phyloP scores from a whole-genome alignment of 2,329 filamentous ascomycete genomes.

The Pseudocercospora eumusae region DNA sequence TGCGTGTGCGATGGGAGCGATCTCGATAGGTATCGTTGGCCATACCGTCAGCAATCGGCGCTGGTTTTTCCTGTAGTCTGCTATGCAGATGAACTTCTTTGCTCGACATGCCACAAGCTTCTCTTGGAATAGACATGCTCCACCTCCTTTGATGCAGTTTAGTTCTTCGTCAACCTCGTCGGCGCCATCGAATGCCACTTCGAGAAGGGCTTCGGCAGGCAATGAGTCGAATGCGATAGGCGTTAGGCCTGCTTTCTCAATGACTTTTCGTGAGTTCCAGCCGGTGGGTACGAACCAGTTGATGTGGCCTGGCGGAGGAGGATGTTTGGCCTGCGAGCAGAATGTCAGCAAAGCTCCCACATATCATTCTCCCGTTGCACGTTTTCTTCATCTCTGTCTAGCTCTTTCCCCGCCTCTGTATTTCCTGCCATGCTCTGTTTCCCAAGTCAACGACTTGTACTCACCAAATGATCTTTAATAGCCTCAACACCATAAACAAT shows the following conservation, averaged over 20 bases:
- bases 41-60: conserved; percentile 71
- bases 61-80: conserved; percentile 89
- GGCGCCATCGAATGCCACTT: conserved; percentile 93
- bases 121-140: conserved; percentile 96
- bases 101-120: conserved; percentile 60
- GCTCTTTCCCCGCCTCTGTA: background rate
- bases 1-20: conserved; percentile 79
- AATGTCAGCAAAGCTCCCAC: background rate
- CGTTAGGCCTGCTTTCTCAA: conserved; percentile 73
- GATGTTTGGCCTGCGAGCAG: conserved; percentile 25
- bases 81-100: conserved; percentile 39
- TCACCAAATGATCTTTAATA: conserved; percentile 62
- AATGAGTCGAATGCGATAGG: conserved; percentile 77
- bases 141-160: conserved; percentile 97
- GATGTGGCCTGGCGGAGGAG: conserved; percentile 50
- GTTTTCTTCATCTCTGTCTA: background rate
- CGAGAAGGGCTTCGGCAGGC: conserved; percentile 65
- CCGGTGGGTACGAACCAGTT: conserved; percentile 93
- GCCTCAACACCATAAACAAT: conserved; percentile 85
- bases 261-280: conserved; percentile 84
- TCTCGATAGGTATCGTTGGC: conserved; percentile 88
- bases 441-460: background rate
- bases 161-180: conserved; percentile 94
- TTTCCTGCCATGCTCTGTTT: background rate
- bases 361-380: background rate